phyloP scores from a whole-genome alignment of 495 filamentous ascomycete genomes.

The Penicillium coffeae region DNA sequence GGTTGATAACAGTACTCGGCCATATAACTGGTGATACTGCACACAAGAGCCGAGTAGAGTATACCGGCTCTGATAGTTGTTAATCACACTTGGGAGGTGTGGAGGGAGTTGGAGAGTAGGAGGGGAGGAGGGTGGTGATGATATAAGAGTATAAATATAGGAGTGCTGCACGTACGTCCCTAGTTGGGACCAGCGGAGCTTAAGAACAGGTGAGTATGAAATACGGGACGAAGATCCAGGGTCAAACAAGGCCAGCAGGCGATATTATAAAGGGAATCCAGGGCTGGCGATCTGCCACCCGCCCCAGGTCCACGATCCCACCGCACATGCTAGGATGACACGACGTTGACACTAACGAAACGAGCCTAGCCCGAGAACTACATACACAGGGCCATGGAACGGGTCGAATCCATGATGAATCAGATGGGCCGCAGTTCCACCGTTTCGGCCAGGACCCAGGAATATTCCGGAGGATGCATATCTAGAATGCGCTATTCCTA shows the following conservation, averaged over 20 bases:
- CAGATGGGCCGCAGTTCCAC: slow-evolving; percentile 31
- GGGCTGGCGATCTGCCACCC: slow-evolving; percentile 36
- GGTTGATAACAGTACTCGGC: slow-evolving; percentile 30
- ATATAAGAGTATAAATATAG: not conserved
- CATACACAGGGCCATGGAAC: slow-evolving; percentile 18
- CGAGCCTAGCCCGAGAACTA: slow-evolving; percentile 27
- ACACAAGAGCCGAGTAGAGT: too few species aligned
- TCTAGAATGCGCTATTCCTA: not conserved
- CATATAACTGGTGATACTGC: slow-evolving; percentile 22
- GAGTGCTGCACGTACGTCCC: not conserved
- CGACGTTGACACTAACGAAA: slow-evolving; percentile 45
- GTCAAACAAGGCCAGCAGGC: not conserved
- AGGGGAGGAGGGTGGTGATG: not conserved
- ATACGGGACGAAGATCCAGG: slow-evolving; percentile 2
- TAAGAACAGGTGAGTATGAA: not conserved
- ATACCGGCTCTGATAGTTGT: too few species aligned
- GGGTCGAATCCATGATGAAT: slow-evolving; percentile 18
- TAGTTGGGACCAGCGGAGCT: not conserved
- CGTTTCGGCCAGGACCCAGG: slow-evolving; percentile 15
- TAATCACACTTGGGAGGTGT: too few species aligned
- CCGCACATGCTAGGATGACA: slow-evolving; percentile 41
- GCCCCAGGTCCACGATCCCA: slow-evolving; percentile 41
- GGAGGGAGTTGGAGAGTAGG: too few species aligned
- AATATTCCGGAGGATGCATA: slow-evolving; percentile 5
- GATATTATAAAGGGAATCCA: slow-evolving; percentile 25